Evolutionary conservation across 1,284 basidiomycete species (phyloP), one percentile per base, ranked within the genome.

Genomic region (Amylostereum areolatum): DNA sequence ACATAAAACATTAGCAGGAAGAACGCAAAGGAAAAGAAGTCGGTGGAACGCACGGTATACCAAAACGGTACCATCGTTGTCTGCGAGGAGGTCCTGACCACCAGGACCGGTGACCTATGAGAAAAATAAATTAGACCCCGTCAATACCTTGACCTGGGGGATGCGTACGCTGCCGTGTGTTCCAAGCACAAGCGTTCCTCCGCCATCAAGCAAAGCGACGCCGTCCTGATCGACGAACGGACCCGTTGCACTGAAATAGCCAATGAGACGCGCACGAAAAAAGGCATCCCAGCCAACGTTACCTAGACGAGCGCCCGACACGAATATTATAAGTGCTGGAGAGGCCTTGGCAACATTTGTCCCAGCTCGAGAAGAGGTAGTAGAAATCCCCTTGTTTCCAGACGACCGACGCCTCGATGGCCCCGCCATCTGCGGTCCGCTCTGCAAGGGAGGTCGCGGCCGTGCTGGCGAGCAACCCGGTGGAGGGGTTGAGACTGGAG

Each of bases 331-430:
- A 43, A 6, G 41, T 43, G 41, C 41, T 43, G 4, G 41, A 43
- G 10, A 68, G 72, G 4, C 79, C 78, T 29, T 60, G 40, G 63
- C 80, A 82, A 62, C 80, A 81, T 1, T 63, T 66, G 55, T 80
- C 80, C 77, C 77, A 81, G 11, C 71, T 74, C 0, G 72, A 71
- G 62, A 81, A 82, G 28, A 83, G 10, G 55, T 82, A 82, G 61
- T 70, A 81, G 58, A 66, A 80, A 39, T 55, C 67, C 28, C 68
- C 68, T 51, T 64, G 58, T 55, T 77, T 71, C 64, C 62, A 77
- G 39, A 80, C 66, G 30, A 62, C 63, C 46, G 69, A 71, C 24
- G 72, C 77, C 57, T 80, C 77, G 47, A 78, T 68, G 3, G 74
- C 75, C 2, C 71, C 73, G 43, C 59, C 55, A 49, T 64, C 59